Conservation (phyloP, 257 asterid species). For the Ophiorrhiza pumila region DNA sequence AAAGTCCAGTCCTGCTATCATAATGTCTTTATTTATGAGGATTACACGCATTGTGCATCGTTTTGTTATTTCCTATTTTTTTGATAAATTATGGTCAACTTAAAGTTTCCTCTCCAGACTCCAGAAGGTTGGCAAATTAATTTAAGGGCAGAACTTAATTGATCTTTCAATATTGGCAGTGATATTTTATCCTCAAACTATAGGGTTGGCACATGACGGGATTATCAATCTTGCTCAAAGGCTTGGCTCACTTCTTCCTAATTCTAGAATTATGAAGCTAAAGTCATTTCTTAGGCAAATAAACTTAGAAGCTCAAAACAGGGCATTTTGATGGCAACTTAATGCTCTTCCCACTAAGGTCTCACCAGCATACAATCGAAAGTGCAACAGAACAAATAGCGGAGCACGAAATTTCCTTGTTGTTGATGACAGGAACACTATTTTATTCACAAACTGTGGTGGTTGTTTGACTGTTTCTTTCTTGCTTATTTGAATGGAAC, state of each 20-base stretch:
- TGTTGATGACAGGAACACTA: not conserved
- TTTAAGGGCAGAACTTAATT: not conserved
- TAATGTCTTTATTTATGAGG: not conserved
- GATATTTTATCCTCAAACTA: not conserved
- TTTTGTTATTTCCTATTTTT: not conserved
- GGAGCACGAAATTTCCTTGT: not conserved
- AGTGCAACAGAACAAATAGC: not conserved
- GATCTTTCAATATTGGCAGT: not conserved
- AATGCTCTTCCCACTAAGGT: not conserved
- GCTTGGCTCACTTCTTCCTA: too few relatives aligned
- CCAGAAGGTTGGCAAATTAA: conserved; percentile 2
- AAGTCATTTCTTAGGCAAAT: not conserved
- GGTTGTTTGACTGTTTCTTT: not conserved
- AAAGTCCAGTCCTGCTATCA: too few relatives aligned
- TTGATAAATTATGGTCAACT: not conserved
- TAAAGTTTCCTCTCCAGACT: not conserved
- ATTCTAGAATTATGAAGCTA: too few relatives aligned
- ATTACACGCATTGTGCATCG: not conserved
- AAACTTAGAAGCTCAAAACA: not conserved
- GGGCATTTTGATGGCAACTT: not conserved
- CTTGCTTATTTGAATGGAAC: not conserved
- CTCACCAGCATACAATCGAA: not conserved
- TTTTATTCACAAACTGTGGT: too few relatives aligned
- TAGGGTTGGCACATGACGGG: not conserved
- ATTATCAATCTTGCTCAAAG: too few relatives aligned